Conservation (phyloP, 306 rosid genomes). For the Vigna mungo region DNA sequence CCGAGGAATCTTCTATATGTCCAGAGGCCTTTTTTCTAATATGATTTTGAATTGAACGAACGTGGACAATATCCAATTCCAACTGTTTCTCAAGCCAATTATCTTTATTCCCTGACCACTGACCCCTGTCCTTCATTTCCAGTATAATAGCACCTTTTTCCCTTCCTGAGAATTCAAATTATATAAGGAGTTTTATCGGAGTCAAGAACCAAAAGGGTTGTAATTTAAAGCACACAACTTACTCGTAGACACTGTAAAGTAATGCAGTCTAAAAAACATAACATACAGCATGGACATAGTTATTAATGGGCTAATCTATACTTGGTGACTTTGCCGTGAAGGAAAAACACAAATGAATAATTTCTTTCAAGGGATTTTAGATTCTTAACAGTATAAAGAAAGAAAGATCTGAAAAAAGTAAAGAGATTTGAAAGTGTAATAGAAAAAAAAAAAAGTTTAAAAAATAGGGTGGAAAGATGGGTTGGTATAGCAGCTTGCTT, state of each 20-base stretch:
- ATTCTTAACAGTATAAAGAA: no score
- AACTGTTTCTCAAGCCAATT: constrained; percentile 51
- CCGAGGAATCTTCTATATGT: neutral
- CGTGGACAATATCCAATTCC: constrained; percentile 50
- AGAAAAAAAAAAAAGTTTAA: no score
- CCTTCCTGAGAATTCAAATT: constrained; percentile 46
- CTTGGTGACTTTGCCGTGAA: neutral
- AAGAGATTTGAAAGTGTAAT: no score
- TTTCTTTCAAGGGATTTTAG: neutral
- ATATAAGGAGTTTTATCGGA: no score
- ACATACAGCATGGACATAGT: neutral
- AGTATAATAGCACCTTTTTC: constrained; percentile 61
- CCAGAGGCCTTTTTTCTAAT: neutral
- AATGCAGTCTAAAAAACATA: neutral
- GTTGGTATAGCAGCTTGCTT: no score
- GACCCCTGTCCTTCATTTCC: constrained; percentile 64
- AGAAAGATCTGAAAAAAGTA: no score
- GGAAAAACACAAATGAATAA: neutral
- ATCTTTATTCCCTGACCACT: constrained; percentile 46
- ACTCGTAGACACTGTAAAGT: neutral
- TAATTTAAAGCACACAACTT: neutral
- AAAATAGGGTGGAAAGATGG: no score
- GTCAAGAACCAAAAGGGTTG: neutral
- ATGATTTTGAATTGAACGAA: constrained; percentile 51
- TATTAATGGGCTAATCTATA: neutral